These are phyloP conservation scores for Mycena citricolor DNA, from an alignment of 1,284 basidiomycete species.

Conservation along the genomic window DNA sequence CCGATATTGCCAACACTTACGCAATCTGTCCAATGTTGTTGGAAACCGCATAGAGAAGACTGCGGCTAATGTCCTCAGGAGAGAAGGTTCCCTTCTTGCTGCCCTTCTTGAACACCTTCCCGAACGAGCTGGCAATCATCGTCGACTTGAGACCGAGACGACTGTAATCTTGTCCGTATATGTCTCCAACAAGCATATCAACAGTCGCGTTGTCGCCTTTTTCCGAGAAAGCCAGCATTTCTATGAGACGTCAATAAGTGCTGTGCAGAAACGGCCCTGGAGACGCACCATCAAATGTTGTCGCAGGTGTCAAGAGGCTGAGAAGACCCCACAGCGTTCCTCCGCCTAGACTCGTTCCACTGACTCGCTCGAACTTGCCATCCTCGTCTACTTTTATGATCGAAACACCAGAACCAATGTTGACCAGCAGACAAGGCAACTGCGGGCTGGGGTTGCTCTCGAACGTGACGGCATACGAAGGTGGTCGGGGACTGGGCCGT, in stretches of 20 bases:
- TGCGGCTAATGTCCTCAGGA: slow-evolving; percentile 93
- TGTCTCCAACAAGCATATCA: slow-evolving; percentile 99
- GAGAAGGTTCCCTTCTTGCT: slow-evolving; percentile 76
- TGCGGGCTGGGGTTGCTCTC: slow-evolving; percentile 80
- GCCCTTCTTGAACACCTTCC: slow-evolving; percentile 96
- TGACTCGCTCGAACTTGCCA: slow-evolving; percentile 94
- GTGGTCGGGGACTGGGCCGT: slow-evolving; percentile 90
- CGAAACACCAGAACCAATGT: slow-evolving; percentile 97
- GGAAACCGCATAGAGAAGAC: slow-evolving; percentile 92
- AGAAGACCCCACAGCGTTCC: slow-evolving; percentile 98
- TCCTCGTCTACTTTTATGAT: slow-evolving; percentile 97
- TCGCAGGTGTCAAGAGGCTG: slow-evolving; percentile 93
- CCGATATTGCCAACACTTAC: slow-evolving; percentile 51
- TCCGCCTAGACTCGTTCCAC: slow-evolving; percentile 96
- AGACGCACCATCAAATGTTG: slow-evolving; percentile 87
- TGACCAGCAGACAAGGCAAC: slow-evolving; percentile 94
- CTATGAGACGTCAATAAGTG: slow-evolving; percentile 43
- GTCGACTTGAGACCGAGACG: slow-evolving; percentile 96
- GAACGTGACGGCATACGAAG: slow-evolving; percentile 87
- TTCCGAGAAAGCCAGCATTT: slow-evolving; percentile 95
- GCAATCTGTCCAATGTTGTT: slow-evolving; percentile 99
- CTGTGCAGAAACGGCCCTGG: slow-evolving; percentile 8
- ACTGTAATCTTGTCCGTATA: slow-evolving; percentile 94
- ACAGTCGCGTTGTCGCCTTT: slow-evolving; percentile 91
- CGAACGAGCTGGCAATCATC: slow-evolving; percentile 97